Evolutionary conservation across 2,329 filamentous ascomycete genomes (phyloP), one percentile per base, ranked within the genome.

Genomic region (Cladosporium sp.): DNA sequence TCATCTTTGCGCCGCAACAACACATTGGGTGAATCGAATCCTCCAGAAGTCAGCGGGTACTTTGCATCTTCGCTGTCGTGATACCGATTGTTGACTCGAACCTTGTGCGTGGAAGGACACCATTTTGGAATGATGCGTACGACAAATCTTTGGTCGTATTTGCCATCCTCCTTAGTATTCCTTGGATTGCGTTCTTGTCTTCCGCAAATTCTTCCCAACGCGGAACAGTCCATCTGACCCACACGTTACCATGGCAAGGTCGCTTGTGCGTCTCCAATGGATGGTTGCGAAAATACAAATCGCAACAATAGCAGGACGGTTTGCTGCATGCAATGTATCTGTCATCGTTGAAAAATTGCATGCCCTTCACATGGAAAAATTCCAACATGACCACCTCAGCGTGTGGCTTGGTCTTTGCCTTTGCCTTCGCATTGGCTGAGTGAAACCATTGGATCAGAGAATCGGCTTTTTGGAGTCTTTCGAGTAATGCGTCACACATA

Each of bases 261-360:
- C 43, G 22, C 18, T 7, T n/a, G 7, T n/a, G 27, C 13, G 18
- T 24, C n/a, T 37, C 11, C 30, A 34, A 34, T 8, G 27, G 24
- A 37, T 45, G 43, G 3, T 34, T 20, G 12, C 8, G 17, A 12
- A 45, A 32, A n/a, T 34, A 45, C 6, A 32, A 17, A 17, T 7
- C 15, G n/a, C 43, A 45, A 29, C 24, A 45, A 13, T 45, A 34
- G 13, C 43, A 45, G 5, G 43, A 45, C 2, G 43, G 43, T n/a
- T 45, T 45, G 43, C 43, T 45, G 43, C 43, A 34, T 19, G 20
- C 43, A 34, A 45, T 45, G 30, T 45, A 45, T 20, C 43, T 17
- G 8, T 32, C 13, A 20, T 37, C 30, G 19, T 32, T n/a, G n/a
- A 34, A 9, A 18, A 45, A 45, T 17, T n/a, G 9, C n/a, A 45